Evolutionary conservation across 345 rosid species (phyloP), one percentile per base, ranked within the genome.

Genomic region (Lumnitzera racemosa): DNA sequence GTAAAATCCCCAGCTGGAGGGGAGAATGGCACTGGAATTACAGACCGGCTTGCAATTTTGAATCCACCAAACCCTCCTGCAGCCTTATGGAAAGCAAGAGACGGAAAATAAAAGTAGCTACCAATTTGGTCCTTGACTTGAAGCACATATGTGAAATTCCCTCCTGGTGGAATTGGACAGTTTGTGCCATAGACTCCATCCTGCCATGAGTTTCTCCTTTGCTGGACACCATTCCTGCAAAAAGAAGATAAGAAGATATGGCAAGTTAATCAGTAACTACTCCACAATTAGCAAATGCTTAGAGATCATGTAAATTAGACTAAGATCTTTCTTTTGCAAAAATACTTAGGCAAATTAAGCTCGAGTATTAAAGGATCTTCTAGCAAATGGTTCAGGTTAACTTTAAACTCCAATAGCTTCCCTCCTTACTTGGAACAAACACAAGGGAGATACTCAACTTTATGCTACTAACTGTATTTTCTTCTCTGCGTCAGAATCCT

Each of bases 121-220:
- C 96, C 96, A 15, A 88, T 88, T 72, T 88, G 90, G 69, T 88
- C 96, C 77, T 88, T 88, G 52, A 80, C 80, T 72, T 88, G 96
- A 47, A 88, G 84, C 55, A 65, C 76, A 70, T 85, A 88, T 12
- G 90, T 83, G 80, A 83, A 80, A 78, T 88, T 88, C 49, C 61
- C 52, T n/a, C 96, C 96, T 0, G 96, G 88, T 54, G 87, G 88
- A 62, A 88, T 86, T 2, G 90, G 92, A 64, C 96, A 88, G 68
- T 82, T 86, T 16, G 96, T 88, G 53, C 96, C 96, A 9, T 76
- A 81, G 12, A 86, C 84, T 51, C 96, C 96, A 47, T 88, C 96
- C 64, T 86, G 90, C 90, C 92, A 88, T 12, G 85, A 80, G 69
- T 88, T 86, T 58, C 89, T 77, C 70, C 81, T 80, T 78, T 86